Percentiles rank a stretch among this genome's conserved stretches.
Conservation (phyloP, 148 eudicot genomes). For the Agrostemma githago region DNA sequence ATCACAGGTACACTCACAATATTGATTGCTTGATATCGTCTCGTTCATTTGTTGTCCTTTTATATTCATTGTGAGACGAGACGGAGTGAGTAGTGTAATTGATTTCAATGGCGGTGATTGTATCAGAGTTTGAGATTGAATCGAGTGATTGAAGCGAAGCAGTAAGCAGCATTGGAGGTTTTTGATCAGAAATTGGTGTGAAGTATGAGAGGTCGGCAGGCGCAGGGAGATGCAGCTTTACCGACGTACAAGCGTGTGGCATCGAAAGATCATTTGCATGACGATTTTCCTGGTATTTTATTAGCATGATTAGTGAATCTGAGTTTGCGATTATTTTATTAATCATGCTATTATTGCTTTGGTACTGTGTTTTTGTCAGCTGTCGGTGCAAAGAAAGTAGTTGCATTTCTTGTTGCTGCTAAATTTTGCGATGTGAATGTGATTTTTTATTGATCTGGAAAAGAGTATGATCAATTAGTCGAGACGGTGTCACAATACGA, state of each 20-base stretch:
- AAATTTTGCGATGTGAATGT: too few relatives aligned
- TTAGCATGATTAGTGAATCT: not conserved
- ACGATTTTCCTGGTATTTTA: constrained; percentile 28
- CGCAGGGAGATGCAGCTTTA: constrained; percentile 32
- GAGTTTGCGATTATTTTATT: not conserved
- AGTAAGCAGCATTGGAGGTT: not conserved
- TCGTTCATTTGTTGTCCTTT: too few relatives aligned
- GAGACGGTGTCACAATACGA: too few relatives aligned
- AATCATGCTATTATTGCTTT: not conserved
- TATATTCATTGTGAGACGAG: too few relatives aligned
- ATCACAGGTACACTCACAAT: not conserved
- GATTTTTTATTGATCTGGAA: too few relatives aligned
- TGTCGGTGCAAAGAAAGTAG: not conserved
- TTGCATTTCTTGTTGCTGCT: too few relatives aligned
- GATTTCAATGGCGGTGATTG: not conserved
- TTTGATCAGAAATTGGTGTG: not conserved
- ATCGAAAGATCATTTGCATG: constrained; percentile 48
- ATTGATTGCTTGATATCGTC: too few relatives aligned
- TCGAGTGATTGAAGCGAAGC: not conserved
- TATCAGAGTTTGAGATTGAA: not conserved
- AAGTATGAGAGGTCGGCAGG: constrained; percentile 58
- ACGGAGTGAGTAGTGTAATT: too few relatives aligned
- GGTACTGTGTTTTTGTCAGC: not conserved
- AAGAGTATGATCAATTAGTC: too few relatives aligned
- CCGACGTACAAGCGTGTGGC: constrained; percentile 58